Evolutionary conservation across 495 filamentous ascomycete species (phyloP).

Genomic region (Lineolata rhizophorae): DNA sequence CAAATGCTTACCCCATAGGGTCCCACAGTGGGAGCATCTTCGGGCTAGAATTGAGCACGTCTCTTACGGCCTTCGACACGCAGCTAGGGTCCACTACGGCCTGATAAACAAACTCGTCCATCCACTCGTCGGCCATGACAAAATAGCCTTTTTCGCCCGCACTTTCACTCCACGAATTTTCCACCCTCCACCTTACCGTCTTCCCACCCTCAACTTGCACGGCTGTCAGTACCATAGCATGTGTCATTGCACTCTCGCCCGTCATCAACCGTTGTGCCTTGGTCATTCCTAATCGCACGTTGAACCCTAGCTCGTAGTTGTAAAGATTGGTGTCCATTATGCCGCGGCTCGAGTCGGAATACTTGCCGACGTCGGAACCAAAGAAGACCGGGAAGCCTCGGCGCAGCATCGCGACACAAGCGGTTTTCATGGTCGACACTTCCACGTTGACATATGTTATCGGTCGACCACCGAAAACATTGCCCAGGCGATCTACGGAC

Average conservation of each 20-base stretch:
- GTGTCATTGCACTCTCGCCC: slow-evolving; percentile 63
- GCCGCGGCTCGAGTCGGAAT: slow-evolving; percentile 36
- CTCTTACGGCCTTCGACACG: slow-evolving; percentile 37
- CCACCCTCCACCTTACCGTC: slow-evolving; percentile 57
- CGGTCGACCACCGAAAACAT: slow-evolving; percentile 45
- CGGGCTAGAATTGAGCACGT: slow-evolving; percentile 45
- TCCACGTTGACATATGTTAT: slow-evolving; percentile 68
- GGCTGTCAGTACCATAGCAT: slow-evolving; percentile 75
- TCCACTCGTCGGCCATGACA: slow-evolving; percentile 71
- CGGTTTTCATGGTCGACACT: slow-evolving; percentile 44
- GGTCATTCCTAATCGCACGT: slow-evolving; percentile 42
- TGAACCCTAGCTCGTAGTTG: slow-evolving; percentile 62
- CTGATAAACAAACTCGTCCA: slow-evolving; percentile 77
- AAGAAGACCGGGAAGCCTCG: slow-evolving; percentile 68
- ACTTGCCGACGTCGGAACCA: slow-evolving; percentile 72
- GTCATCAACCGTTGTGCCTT: slow-evolving; percentile 51
- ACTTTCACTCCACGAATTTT: slow-evolving; percentile 57
- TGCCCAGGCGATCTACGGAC: slow-evolving; percentile 57
- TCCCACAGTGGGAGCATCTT: slow-evolving; percentile 64
- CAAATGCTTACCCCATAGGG: too few relatives aligned
- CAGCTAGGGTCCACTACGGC: slow-evolving; percentile 60
- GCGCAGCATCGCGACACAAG: slow-evolving; percentile 53
- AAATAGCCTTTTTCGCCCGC: slow-evolving; percentile 59
- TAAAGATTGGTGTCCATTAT: slow-evolving; percentile 55
- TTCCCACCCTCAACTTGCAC: slow-evolving; percentile 48